phyloP scores from a whole-genome alignment of 768 basidiomycete genomes.

The Mycena capillaripes region DNA sequence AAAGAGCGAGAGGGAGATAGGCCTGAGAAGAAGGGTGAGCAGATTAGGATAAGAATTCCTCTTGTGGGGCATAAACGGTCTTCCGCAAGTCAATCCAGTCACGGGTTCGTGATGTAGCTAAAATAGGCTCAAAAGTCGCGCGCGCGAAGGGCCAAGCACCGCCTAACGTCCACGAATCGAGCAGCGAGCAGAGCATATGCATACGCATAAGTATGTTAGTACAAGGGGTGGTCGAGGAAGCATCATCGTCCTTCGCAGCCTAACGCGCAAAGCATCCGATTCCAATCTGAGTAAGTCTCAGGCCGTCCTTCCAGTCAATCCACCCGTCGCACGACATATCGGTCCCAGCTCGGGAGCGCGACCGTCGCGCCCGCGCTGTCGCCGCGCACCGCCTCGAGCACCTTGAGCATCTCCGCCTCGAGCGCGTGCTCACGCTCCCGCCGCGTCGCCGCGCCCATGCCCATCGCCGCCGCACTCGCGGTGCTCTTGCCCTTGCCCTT shows the following conservation, averaged over 20 bases:
- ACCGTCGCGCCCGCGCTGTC: slow-evolving; percentile 42
- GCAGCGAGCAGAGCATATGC: neutral
- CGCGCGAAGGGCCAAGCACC: neutral
- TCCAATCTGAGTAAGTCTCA: neutral
- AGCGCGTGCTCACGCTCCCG: slow-evolving; percentile 47
- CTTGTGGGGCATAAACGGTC: neutral
- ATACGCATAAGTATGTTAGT: slow-evolving; percentile 23
- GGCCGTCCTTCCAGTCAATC: slow-evolving; percentile 20
- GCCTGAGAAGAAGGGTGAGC: slow-evolving; percentile 6
- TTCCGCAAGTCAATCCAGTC: neutral
- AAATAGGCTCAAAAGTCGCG: neutral
- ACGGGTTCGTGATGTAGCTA: slow-evolving; percentile 18
- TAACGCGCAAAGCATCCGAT: neutral
- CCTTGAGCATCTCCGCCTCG: slow-evolving; percentile 52
- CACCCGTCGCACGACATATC: slow-evolving; percentile 65
- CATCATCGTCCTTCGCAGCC: neutral
- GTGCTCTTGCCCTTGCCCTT: slow-evolving; percentile 46
- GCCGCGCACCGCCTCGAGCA: slow-evolving; percentile 35
- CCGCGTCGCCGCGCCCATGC: slow-evolving; percentile 43
- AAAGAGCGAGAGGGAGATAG: neutral
- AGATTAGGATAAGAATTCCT: neutral
- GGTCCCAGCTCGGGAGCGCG: slow-evolving; percentile 75
- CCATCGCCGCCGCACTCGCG: slow-evolving; percentile 42
- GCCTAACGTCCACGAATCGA: neutral
- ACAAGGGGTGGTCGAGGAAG: neutral